Base-by-base conservation (phyloP, 2,329 filamentous ascomycete genomes). In the Colletotrichum tropicicola region DNA sequence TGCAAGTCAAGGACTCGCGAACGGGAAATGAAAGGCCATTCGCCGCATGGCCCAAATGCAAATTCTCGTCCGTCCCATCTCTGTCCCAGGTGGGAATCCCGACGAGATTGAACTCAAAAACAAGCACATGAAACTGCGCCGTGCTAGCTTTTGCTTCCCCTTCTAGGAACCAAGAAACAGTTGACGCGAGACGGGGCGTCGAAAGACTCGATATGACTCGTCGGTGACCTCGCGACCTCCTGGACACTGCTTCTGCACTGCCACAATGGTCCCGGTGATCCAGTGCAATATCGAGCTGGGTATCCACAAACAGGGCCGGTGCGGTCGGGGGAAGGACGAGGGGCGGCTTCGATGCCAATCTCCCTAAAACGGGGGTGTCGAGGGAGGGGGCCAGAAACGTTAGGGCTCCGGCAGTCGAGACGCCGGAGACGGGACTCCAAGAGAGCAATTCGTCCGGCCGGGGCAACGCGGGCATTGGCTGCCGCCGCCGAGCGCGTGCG, bases 361-460 rank as follows among this genome's bases (percentile, higher is more conserved):
- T 55, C 57, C 35, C 44, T 55, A 39, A 21, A 65, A 65, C 43
- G 56, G 56, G 39, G 55, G 25, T 27, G 61, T 49, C 61, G 57
- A 43, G 44, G 49, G 56, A 19, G 23, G 30, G 23, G 17, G 44
- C 25, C 17, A 17, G 48, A 39, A 23, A 30, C n/a, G 39, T 35
- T 55, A 39, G 57, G 57, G 43, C 59, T 39, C 61, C 61, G 61
- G 61, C 57, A 65, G 61, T 65, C 61, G 44, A 65, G 49, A 48
- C 28, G n/a, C 49, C 57, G 61, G 57, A n/a, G 35, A 45, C 61
- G 61, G 61, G 28, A 61, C 30, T 55, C 57, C 57, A 65, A 65
- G 43, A 65, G 6, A 61, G 61, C 27, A 61, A 51, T 56, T 61
- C 17, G 49, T 45, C 61, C 61, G 61, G 61, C 61, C 57, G 57